Evolutionary conservation across 768 basidiomycete genomes (phyloP).

Genomic region (Rhodotorula babjevae): DNA sequence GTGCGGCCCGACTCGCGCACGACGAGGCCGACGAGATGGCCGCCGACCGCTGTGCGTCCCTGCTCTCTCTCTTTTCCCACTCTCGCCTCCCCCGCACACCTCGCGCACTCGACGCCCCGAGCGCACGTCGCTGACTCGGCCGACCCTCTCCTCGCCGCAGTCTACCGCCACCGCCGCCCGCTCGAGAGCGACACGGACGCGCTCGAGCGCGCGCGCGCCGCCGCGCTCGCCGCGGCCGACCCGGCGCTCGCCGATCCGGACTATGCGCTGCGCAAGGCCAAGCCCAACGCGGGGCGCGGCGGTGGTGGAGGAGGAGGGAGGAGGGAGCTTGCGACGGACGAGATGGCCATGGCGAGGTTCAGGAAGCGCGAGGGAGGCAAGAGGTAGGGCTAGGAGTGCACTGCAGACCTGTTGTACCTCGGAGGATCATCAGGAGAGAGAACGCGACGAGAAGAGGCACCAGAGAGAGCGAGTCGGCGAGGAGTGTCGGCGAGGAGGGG

Average conservation of each 20-base stretch:
- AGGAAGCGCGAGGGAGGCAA: constrained; percentile 73
- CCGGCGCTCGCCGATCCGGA: constrained; percentile 49
- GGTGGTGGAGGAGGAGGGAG: background rate
- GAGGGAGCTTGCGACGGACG: constrained; percentile 71
- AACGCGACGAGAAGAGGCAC: too few relatives aligned
- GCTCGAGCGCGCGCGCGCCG: constrained; percentile 76
- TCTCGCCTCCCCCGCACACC: too few relatives aligned
- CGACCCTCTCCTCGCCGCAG: constrained; percentile 48
- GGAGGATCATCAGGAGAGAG: too few relatives aligned
- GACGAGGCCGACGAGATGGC: constrained; percentile 75
- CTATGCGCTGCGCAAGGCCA: constrained; percentile 1
- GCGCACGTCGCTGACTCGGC: background rate
- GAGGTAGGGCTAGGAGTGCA: background rate
- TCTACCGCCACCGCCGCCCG: constrained; percentile 76
- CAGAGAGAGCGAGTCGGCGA: too few relatives aligned
- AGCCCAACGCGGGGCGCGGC: background rate
- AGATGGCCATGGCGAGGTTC: constrained; percentile 91
- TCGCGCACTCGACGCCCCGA: background rate
- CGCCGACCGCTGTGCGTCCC: constrained; percentile 74
- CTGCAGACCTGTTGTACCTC: too few relatives aligned
- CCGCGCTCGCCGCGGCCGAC: constrained; percentile 62
- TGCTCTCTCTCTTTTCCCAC: too few relatives aligned
- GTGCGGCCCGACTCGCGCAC: background rate
- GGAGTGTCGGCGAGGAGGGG: too few relatives aligned
- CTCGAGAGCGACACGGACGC: constrained; percentile 81